Evolutionary conservation across 352 stramenopile species (phyloP).

Genomic region (Globisporangium camurandrum): DNA sequence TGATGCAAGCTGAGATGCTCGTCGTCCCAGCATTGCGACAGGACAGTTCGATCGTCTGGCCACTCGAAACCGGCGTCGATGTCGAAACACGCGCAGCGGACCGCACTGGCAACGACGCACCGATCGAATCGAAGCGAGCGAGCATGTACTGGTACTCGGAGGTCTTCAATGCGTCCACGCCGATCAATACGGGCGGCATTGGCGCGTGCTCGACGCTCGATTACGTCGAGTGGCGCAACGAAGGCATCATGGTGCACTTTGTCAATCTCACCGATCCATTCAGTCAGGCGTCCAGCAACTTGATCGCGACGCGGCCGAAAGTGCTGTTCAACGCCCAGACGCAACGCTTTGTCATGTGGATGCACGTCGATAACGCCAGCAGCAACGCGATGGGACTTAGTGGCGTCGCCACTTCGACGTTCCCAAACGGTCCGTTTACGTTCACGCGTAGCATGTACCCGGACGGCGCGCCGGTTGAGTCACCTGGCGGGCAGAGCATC

Average conservation of each 20-base stretch:
- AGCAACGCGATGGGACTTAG: constrained; percentile 84
- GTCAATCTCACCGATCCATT: constrained; percentile 91
- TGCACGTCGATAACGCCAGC: constrained; percentile 87
- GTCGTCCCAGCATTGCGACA: constrained; percentile 35
- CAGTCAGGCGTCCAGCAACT: constrained; percentile 16
- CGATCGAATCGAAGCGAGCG: constrained; percentile 9
- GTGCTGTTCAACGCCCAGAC: constrained; percentile 87
- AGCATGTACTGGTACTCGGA: constrained; percentile 80
- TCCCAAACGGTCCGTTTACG: constrained; percentile 89
- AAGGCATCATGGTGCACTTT: constrained; percentile 94
- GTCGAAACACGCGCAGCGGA: constrained; percentile 20
- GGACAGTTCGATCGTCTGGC: constrained; percentile 42
- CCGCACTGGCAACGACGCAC: constrained; percentile 4
- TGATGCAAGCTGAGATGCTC: constrained; percentile 47
- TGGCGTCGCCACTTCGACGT: constrained; percentile 83
- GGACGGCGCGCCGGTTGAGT: constrained; percentile 68
- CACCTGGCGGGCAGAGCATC: constrained; percentile 60
- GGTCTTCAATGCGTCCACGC: constrained; percentile 26
- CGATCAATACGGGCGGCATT: constrained; percentile 74
- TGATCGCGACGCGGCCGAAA: constrained; percentile 85
- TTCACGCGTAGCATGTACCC: constrained; percentile 91
- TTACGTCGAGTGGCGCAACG: constrained; percentile 89
- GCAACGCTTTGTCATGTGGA: constrained; percentile 95
- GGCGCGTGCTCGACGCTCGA: constrained; percentile 91
- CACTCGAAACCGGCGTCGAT: constrained; percentile 49